Evolutionary conservation across 495 filamentous ascomycete species (phyloP).

Genomic region (Hypoxylon fragiforme): DNA sequence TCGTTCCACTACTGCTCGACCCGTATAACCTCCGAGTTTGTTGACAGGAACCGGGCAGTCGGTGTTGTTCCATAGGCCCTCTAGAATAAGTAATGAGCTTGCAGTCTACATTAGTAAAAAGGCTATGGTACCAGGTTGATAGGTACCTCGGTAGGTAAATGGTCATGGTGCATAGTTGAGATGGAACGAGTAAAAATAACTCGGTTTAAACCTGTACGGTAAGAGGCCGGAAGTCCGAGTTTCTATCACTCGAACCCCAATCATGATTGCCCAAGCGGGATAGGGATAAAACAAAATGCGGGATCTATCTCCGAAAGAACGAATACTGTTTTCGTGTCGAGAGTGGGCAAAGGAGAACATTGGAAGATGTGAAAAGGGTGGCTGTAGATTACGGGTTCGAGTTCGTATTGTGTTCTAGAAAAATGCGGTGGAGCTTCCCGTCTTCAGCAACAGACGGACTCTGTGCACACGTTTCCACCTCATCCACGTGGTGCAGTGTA

Average conservation of each 20-base stretch:
- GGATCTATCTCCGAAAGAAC: slow-evolving; percentile 20
- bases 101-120: slow-evolving; percentile 10
- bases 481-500: too few species aligned
- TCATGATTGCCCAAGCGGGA: not conserved
- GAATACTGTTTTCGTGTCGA: slow-evolving; percentile 4
- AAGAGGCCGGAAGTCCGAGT: slow-evolving; percentile 32
- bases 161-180: not conserved
- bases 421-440: too few species aligned
- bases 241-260: not conserved
- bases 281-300: too few species aligned
- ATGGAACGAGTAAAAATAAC: slow-evolving; percentile 4
- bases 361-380: too few species aligned
- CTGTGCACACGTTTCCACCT: too few species aligned
- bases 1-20: slow-evolving; percentile 8
- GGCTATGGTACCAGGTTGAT: not conserved
- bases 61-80: not conserved
- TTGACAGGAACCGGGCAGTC: slow-evolving; percentile 9
- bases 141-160: not conserved
- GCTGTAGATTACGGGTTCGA: too few species aligned
- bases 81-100: slow-evolving; percentile 4
- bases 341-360: too few species aligned
- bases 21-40: slow-evolving; percentile 2
- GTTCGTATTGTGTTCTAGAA: too few species aligned
- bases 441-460: too few species aligned
- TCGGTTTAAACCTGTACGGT: slow-evolving; percentile 14